Conservation (phyloP, 108 stramenopile genomes). For the Nitzschia sp. region DNA sequence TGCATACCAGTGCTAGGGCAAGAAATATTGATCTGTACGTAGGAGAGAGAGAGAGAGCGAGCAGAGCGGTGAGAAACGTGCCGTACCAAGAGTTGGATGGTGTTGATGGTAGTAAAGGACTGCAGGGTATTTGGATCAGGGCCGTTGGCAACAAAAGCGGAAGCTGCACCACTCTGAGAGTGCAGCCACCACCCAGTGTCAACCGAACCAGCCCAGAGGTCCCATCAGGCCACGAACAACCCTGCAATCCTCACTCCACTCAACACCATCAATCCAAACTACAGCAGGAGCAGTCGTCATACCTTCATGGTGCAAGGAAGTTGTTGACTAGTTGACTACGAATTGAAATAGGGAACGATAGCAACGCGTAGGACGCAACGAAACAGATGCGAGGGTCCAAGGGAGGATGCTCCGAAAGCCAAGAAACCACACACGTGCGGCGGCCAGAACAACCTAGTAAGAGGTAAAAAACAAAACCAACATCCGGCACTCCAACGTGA, state of each 20-base stretch:
- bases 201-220: no score
- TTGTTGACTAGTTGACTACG: background rate
- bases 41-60: background rate
- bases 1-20: slow-evolving; percentile 95
- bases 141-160: no score
- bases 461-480: slow-evolving; percentile 6
- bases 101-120: background rate
- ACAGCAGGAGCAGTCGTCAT: slow-evolving; percentile 1
- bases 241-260: background rate
- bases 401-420: background rate
- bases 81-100: background rate
- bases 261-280: background rate
- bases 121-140: no score
- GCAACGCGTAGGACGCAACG: background rate
- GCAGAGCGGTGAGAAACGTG: background rate
- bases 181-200: no score
- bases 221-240: no score
- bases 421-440: slow-evolving; percentile 12
- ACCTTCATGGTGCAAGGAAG: slow-evolving; percentile 12
- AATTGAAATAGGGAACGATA: no score
- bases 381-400: background rate
- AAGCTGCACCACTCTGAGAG: no score
- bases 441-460: slow-evolving; percentile 16
- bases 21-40: slow-evolving; percentile 99
- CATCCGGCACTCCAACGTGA: no score